Evolutionary conservation across 306 rosid species (phyloP).

Genomic region (Prunus kanzakura): DNA sequence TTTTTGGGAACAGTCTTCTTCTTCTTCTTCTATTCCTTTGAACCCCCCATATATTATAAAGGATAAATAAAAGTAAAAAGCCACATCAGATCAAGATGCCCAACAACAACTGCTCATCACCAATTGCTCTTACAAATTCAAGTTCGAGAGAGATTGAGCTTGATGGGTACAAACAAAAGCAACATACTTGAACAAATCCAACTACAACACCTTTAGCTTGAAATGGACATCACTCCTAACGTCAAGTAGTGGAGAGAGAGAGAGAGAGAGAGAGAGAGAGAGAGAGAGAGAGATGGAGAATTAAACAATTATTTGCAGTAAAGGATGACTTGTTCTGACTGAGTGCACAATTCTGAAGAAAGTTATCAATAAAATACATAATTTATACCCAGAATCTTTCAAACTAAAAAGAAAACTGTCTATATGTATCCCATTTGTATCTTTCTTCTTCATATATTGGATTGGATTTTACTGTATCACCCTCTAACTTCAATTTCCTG

Average conservation of each 20-base stretch:
- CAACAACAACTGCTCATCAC: slow-evolving; percentile 1
- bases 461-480: background rate
- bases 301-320: slow-evolving; percentile 11
- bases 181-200: slow-evolving; percentile 17
- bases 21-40: background rate
- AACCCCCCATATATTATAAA: background rate
- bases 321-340: slow-evolving; percentile 9
- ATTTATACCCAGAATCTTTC: background rate
- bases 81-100: slow-evolving; percentile 5
- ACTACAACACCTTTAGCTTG: slow-evolving; percentile 8
- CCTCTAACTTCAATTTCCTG: background rate
- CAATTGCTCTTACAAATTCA: slow-evolving; percentile 2
- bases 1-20: slow-evolving; percentile 36
- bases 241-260: slow-evolving; percentile 37
- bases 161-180: background rate
- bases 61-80: background rate
- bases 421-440: background rate
- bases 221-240: slow-evolving; percentile 28
- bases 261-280: slow-evolving; percentile 16
- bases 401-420: background rate
- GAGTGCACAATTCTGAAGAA: slow-evolving; percentile 21
- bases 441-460: background rate
- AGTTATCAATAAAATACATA: background rate
- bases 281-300: slow-evolving; percentile 19
- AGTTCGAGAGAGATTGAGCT: background rate